These are phyloP conservation scores for Plasmodium coatneyi DNA, from an alignment of 169 alveolate genomes.

Conservation along the genomic window DNA sequence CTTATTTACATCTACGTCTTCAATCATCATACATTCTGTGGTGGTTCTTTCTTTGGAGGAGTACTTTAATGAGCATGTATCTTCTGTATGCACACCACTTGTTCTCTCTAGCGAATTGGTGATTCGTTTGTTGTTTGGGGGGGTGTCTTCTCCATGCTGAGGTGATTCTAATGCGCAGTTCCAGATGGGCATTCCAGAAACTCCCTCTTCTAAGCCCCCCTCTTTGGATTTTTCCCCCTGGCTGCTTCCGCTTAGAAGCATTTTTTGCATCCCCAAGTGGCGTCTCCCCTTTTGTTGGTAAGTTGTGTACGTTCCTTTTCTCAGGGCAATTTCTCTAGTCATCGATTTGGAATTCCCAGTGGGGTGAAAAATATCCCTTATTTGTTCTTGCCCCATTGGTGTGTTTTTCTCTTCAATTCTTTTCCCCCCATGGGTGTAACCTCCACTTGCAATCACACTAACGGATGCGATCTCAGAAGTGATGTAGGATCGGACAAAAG, in stretches of 20 bases:
- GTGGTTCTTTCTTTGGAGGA: neutral
- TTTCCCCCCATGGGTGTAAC: neutral
- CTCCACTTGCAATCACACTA: neutral
- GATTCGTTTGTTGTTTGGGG: neutral
- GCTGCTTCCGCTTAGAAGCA: neutral
- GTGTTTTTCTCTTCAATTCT: neutral
- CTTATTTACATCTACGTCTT: neutral
- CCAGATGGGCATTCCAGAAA: neutral
- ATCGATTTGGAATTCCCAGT: neutral
- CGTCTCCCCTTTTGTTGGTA: neutral
- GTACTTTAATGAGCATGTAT: neutral
- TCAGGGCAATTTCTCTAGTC: neutral
- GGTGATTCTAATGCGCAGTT: neutral
- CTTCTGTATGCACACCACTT: neutral
- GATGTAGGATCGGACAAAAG: neutral
- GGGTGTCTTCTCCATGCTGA: neutral
- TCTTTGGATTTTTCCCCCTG: neutral
- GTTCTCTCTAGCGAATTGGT: neutral
- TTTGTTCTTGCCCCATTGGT: neutral
- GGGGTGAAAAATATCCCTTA: neutral
- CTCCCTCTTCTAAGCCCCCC: neutral
- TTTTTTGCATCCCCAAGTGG: neutral
- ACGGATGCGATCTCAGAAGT: neutral
- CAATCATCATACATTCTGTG: neutral
- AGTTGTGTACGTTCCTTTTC: neutral